These are phyloP conservation scores for Sarocladiaceae sp. DNA, from an alignment of 2,329 filamentous ascomycete species.

Conservation along the genomic window DNA sequence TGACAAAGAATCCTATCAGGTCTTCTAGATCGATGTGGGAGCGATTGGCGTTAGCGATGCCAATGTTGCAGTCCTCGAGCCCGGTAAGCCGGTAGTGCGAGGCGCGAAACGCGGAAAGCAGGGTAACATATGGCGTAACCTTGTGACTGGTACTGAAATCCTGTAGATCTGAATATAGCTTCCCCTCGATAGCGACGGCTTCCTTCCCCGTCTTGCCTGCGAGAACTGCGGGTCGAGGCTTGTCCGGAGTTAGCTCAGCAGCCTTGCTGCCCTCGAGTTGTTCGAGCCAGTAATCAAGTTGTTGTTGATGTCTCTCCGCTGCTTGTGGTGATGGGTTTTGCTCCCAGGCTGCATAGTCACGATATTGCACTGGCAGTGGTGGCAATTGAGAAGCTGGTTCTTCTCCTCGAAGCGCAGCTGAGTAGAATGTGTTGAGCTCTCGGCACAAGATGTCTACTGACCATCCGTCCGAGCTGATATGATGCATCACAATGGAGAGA, in stretches of 20 bases:
- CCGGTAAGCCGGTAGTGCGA: conserved; percentile 15
- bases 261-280: conserved; percentile 7
- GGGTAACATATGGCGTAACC: conserved; percentile 10
- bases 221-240: conserved; percentile 16
- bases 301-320: conserved; percentile 5
- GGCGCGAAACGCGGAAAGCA: conserved; percentile 12
- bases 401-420: conserved; percentile 10
- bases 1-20: conserved; percentile 11
- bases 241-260: conserved; percentile 27
- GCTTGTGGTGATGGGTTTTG: conserved; percentile 1
- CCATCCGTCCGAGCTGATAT: conserved; percentile 23
- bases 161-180: conserved; percentile 12
- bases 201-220: conserved; percentile 1
- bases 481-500: conserved; percentile 22
- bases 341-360: conserved; percentile 20
- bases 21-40: conserved; percentile 10
- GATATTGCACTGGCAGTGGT: conserved; percentile 19
- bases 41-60: conserved; percentile 12
- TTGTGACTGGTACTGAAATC: conserved; percentile 10
- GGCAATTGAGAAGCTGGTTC: conserved; percentile 10
- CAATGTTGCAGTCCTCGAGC: conserved; percentile 11
- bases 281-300: conserved; percentile 19
- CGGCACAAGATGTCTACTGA: conserved; percentile 18
- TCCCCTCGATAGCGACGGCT: conserved; percentile 9
- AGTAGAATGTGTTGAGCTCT: conserved; percentile 18